phyloP scores from a whole-genome alignment of 257 asterid species.

The Ehretia macrophylla region DNA sequence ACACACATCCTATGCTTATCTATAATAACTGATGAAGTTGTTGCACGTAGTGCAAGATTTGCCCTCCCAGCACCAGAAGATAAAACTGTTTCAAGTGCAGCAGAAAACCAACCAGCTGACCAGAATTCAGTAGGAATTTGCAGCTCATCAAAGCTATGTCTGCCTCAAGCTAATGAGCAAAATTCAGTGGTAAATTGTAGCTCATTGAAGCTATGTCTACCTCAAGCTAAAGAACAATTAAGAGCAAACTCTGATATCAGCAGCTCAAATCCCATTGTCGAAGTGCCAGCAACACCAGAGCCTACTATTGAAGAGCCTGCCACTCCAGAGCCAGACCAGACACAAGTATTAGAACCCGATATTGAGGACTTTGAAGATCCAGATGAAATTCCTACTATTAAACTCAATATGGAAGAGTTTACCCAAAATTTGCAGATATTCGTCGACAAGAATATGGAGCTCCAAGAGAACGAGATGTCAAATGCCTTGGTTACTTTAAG shows the following conservation, averaged over 20 bases:
- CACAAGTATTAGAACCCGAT: slow-evolving; percentile 43
- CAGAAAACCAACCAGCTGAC: slow-evolving; percentile 38
- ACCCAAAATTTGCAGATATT: slow-evolving; percentile 70
- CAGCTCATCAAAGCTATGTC: background rate
- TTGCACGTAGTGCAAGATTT: slow-evolving; percentile 73
- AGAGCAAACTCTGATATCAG: slow-evolving; percentile 24
- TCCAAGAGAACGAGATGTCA: slow-evolving; percentile 68
- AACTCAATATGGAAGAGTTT: slow-evolving; percentile 75
- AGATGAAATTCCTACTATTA: slow-evolving; percentile 82
- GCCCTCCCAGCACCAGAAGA: slow-evolving; percentile 88
- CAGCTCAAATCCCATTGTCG: slow-evolving; percentile 58
- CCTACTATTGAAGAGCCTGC: slow-evolving; percentile 60
- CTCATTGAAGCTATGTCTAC: slow-evolving; percentile 19
- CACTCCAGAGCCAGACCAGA: slow-evolving; percentile 59
- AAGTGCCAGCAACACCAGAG: slow-evolving; percentile 48
- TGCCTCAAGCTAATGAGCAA: slow-evolving; percentile 39
- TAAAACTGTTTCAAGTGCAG: slow-evolving; percentile 45
- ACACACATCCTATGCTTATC: background rate
- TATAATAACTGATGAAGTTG: slow-evolving; percentile 10
- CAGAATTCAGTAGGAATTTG: slow-evolving; percentile 31
- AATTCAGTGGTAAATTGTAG: slow-evolving; percentile 24
- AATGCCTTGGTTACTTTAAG: slow-evolving; percentile 83
- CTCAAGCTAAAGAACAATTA: slow-evolving; percentile 32
- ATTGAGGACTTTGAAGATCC: slow-evolving; percentile 68
- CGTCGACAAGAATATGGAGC: slow-evolving; percentile 54